Base-by-base conservation (phyloP, 768 basidiomycete genomes). In the Boletellus ananas region DNA sequence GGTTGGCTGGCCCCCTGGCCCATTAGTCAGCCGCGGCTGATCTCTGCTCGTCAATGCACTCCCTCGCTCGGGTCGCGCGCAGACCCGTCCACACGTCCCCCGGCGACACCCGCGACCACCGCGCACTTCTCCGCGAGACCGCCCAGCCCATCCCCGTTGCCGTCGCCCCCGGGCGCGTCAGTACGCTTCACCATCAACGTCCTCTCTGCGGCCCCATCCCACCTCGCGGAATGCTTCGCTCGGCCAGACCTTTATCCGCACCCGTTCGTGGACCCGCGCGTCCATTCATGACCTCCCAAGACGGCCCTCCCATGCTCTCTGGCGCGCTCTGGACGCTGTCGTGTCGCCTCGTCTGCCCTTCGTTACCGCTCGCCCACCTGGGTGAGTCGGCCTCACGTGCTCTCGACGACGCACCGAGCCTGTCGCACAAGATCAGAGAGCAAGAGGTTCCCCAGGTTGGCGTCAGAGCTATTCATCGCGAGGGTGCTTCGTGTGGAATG, bases 381-480 rank as follows among this genome's bases (percentile, higher is more conserved):
- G 66, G 70, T 4, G 71, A 64, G 53, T 58, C 33, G 6, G 25
- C 8, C 4, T 27, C 25, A 27, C 21, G 34, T 16, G 13, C 57
- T 35, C 42, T 25, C n/a, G 37, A 35, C 4, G 34, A 17, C 14
- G 20, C 8, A 6, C 25, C 25, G 25, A 27, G 25, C 21, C 79
- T 38, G 58, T 57, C 45, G 29, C 51, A 48, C 29, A 52, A 47
- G 20, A 41, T 55, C 23, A 54, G 45, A 20, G 44, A 37, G 7
- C 49, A 20, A n/a, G 53, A 58, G 20, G 58, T 53, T 1, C 45
- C 51, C 39, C 51, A 55, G 71, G 7, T 61, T 72, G 43, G 72
- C 63, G 58, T 87, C 84, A 34, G 85, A 91, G 71, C 69, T 94
- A 36, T 93, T 91, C 68, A 81, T 94, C 54, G 91, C 89, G 14